Percentiles rank a stretch among this genome's conserved stretches.
These are phyloP conservation scores for Parietichytrium sp. DNA, from an alignment of 108 stramenopile species.

Conservation along the genomic window DNA sequence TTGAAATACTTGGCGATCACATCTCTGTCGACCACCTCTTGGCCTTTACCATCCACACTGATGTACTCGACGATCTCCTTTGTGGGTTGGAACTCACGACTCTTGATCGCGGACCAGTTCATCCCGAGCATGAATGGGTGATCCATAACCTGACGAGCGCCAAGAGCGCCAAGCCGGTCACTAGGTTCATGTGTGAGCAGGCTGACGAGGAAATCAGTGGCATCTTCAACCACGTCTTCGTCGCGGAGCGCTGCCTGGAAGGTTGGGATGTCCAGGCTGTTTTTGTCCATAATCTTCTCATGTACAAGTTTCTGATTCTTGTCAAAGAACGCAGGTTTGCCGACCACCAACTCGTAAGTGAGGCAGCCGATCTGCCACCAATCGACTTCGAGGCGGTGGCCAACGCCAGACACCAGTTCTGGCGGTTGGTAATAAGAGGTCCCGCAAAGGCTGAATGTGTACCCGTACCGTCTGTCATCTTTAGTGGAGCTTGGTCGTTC, in stretches of 20 bases:
- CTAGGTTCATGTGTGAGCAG: background rate
- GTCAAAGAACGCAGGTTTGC: background rate
- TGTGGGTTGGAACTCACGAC: background rate
- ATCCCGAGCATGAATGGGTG: background rate
- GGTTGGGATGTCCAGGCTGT: background rate
- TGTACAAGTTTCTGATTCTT: background rate
- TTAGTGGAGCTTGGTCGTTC: background rate
- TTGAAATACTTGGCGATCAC: constrained; percentile 9
- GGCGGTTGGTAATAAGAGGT: constrained; percentile 54
- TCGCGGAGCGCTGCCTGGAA: too few relatives aligned
- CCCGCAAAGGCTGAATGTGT: constrained; percentile 50
- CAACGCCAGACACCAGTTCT: constrained; percentile 42
- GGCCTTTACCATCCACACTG: background rate
- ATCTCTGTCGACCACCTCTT: background rate
- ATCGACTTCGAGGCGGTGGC: background rate
- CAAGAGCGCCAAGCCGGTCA: constrained; percentile 17
- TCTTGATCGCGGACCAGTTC: background rate
- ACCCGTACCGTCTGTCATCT: background rate
- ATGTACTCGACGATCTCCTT: constrained; percentile 18
- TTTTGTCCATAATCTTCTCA: background rate
- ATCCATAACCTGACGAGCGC: background rate
- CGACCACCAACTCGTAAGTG: constrained; percentile 7
- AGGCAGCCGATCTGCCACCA: constrained; percentile 34
- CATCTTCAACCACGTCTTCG: background rate
- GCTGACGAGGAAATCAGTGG: background rate